Evolutionary conservation across 83 land plant genomes (phyloP).

Genomic region (Picea abies): DNA sequence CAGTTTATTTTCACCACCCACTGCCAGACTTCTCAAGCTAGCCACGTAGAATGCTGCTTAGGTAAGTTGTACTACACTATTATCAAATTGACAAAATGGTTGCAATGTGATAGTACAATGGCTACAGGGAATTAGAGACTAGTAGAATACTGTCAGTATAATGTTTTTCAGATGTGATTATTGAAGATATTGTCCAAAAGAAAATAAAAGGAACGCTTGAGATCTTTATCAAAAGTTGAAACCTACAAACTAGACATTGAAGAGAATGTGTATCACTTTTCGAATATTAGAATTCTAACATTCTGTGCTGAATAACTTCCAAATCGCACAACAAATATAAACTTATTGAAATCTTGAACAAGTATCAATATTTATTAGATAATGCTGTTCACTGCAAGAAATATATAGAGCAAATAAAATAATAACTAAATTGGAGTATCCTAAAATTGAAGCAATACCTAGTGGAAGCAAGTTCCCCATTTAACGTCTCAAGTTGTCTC

Average conservation of each 20-base stretch:
- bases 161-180: not conserved
- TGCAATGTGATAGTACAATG: not conserved
- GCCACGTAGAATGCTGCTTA: not conserved
- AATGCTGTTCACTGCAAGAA: not conserved
- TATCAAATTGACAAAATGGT: not conserved
- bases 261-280: not conserved
- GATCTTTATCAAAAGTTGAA: not conserved
- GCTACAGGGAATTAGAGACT: not conserved
- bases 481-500: conserved; percentile 65
- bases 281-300: not conserved
- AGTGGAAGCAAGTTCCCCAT: conserved; percentile 68
- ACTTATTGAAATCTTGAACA: not conserved
- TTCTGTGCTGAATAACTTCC: not conserved
- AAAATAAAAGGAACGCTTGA: not conserved
- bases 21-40: not conserved
- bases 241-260: not conserved
- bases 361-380: not conserved
- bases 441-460: conserved; percentile 39
- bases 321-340: not conserved
- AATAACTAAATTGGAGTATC: not conserved
- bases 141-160: not conserved
- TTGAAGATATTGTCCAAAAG: not conserved
- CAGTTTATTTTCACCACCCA: not conserved
- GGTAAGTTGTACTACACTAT: not conserved
- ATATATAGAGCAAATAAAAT: not conserved